Conservation (phyloP, 1,284 basidiomycete genomes). For the Heterobasidion occidentale region DNA sequence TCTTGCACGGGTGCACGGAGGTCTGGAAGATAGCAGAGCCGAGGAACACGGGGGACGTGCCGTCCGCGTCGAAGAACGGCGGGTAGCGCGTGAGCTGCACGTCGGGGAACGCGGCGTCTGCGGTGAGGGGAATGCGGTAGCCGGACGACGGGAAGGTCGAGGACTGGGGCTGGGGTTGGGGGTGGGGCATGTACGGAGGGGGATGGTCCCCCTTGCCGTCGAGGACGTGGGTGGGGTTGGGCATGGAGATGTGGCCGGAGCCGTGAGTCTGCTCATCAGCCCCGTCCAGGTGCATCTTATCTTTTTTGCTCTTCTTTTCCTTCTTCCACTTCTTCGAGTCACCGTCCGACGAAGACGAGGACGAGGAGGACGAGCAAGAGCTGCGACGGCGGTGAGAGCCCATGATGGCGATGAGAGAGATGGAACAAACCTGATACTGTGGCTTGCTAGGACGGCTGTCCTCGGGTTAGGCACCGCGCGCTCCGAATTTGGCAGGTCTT, state of each 20-base stretch:
- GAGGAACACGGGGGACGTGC: conserved; percentile 50
- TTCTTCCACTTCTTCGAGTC: conserved; percentile 8
- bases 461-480: conserved; percentile 2
- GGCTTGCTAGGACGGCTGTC: conserved; percentile 4
- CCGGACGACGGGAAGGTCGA: conserved; percentile 38
- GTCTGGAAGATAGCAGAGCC: conserved; percentile 61
- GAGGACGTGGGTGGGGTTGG: not conserved
- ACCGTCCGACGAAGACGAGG: conserved; percentile 11
- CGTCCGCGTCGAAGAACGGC: conserved; percentile 45
- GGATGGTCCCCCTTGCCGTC: not conserved
- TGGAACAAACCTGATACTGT: not conserved
- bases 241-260: conserved; percentile 1
- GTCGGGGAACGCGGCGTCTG: conserved; percentile 35
- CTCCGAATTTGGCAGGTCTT: not conserved
- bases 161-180: not conserved
- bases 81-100: conserved; percentile 33
- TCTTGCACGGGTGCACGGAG: conserved; percentile 76
- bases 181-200: conserved; percentile 17
- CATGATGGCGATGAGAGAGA: not conserved
- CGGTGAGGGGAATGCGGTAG: conserved; percentile 48
- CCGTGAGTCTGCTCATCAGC: not conserved
- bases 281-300: not conserved
- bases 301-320: conserved; percentile 12
- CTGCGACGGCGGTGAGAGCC: conserved; percentile 18
- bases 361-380: conserved; percentile 15